Evolutionary conservation across 805 yeast genomes (phyloP).

Genomic region (Ogataea glucozyma): DNA sequence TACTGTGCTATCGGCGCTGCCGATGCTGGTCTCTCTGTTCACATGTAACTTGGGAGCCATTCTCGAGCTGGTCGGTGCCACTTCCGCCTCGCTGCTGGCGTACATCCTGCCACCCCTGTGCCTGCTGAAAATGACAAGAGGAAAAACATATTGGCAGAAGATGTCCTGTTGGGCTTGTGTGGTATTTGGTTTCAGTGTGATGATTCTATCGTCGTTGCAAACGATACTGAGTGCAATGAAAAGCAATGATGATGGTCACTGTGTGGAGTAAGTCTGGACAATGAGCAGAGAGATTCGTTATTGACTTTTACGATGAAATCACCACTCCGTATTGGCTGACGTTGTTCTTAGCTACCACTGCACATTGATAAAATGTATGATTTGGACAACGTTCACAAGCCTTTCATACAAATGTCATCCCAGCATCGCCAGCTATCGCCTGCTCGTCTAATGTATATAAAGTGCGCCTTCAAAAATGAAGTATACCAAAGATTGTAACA

Average conservation of each 20-base stretch:
- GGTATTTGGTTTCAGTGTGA: slow-evolving; percentile 70
- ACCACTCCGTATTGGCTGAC: too few relatives aligned
- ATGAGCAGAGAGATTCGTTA: background rate
- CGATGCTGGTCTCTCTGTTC: slow-evolving; percentile 73
- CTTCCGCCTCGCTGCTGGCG: slow-evolving; percentile 91
- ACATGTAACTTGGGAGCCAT: slow-evolving; percentile 91
- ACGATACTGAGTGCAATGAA: slow-evolving; percentile 54
- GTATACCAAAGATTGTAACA: too few relatives aligned
- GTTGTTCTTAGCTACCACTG: too few relatives aligned
- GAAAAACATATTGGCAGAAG: slow-evolving; percentile 44
- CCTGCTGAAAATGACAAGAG: slow-evolving; percentile 61
- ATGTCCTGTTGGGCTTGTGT: slow-evolving; percentile 62
- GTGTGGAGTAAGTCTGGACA: slow-evolving; percentile 34
- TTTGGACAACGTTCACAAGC: too few relatives aligned
- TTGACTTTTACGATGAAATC: too few relatives aligned
- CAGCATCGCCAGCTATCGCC: too few relatives aligned
- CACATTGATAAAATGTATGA: too few relatives aligned
- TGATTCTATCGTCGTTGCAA: slow-evolving; percentile 79
- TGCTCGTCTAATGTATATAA: too few relatives aligned
- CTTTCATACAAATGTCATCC: too few relatives aligned
- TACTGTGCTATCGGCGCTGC: slow-evolving; percentile 57
- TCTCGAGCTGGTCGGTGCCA: slow-evolving; percentile 86
- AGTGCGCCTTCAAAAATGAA: too few relatives aligned
- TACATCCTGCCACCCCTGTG: slow-evolving; percentile 89
- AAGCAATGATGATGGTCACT: slow-evolving; percentile 49